A percentile compares a stretch with the other conserved stretches of the same genome.
phyloP scores from a whole-genome alignment of 306 rosid genomes.

The Luffa acutangula region DNA sequence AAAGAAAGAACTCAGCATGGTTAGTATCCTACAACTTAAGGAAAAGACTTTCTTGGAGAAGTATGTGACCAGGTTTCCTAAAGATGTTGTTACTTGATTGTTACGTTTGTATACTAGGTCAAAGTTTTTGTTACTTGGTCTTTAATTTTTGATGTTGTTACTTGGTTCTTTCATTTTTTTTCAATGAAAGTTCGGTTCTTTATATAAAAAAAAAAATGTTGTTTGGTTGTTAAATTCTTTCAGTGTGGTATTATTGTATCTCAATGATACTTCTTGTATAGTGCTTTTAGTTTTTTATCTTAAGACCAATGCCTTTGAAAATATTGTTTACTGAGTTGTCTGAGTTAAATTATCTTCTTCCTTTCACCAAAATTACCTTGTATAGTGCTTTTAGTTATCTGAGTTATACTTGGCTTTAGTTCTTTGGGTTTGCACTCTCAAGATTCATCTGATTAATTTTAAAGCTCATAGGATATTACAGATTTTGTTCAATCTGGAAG shows the following conservation, averaged over 20 bases:
- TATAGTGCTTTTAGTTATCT: too few relatives aligned
- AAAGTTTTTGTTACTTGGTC: not conserved
- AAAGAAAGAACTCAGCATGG: conserved; percentile 7
- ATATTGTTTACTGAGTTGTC: too few relatives aligned
- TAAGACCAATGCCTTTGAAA: too few relatives aligned
- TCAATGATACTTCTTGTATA: too few relatives aligned
- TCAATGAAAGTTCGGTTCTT: not conserved
- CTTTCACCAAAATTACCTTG: too few relatives aligned
- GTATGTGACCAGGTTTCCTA: too few relatives aligned
- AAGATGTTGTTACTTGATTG: too few relatives aligned
- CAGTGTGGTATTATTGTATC: not conserved
- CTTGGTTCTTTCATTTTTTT: too few relatives aligned
- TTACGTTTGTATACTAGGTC: too few relatives aligned
- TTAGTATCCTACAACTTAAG: not conserved
- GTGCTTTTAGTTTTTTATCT: too few relatives aligned
- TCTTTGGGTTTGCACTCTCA: conserved; percentile 11
- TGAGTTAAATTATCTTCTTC: too few relatives aligned
- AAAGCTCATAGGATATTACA: conserved; percentile 75
- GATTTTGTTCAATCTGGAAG: conserved; percentile 80
- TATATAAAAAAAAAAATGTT: too few relatives aligned
- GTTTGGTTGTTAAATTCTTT: not conserved
- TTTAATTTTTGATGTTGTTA: not conserved
- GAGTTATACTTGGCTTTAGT: not conserved
- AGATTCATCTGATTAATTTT: conserved; percentile 52
- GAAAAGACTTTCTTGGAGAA: not conserved